Evolutionary conservation across 805 yeast species (phyloP).

Genomic region (Schwanniomyces vanrijiae): DNA sequence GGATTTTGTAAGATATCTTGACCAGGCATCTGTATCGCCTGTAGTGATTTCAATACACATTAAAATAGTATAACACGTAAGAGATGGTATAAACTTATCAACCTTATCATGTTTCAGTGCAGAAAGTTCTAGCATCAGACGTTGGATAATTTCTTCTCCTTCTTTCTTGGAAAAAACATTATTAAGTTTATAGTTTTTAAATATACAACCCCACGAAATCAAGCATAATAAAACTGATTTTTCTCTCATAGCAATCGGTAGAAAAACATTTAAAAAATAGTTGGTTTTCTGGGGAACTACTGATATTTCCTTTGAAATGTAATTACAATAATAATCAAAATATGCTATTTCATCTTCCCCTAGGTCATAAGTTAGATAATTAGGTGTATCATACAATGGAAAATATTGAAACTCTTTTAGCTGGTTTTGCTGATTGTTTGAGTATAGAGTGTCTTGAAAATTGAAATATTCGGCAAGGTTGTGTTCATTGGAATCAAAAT

Average conservation of each 20-base stretch:
- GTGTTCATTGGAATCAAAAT: too few species aligned
- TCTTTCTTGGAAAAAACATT: not conserved
- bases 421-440: not conserved
- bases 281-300: slow-evolving; percentile 50
- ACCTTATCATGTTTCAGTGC: not conserved
- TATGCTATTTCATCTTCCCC: slow-evolving; percentile 1
- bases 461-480: too few species aligned
- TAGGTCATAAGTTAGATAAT: not conserved
- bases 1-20: slow-evolving; percentile 7
- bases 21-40: slow-evolving; percentile 24
- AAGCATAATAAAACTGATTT: slow-evolving; percentile 50
- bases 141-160: slow-evolving; percentile 1
- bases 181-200: slow-evolving; percentile 6
- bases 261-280: slow-evolving; percentile 50
- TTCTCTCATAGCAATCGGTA: slow-evolving; percentile 52
- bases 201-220: slow-evolving; percentile 61
- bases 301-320: slow-evolving; percentile 47
- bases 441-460: too few species aligned
- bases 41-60: slow-evolving; percentile 34
- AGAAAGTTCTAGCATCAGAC: not conserved
- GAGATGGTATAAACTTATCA: slow-evolving; percentile 20
- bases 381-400: not conserved
- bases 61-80: slow-evolving; percentile 25
- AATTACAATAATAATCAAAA: slow-evolving; percentile 53
- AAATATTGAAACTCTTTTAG: not conserved